Base-by-base conservation (phyloP, 2,329 filamentous ascomycete species). In the Neofusicoccum sp. region DNA sequence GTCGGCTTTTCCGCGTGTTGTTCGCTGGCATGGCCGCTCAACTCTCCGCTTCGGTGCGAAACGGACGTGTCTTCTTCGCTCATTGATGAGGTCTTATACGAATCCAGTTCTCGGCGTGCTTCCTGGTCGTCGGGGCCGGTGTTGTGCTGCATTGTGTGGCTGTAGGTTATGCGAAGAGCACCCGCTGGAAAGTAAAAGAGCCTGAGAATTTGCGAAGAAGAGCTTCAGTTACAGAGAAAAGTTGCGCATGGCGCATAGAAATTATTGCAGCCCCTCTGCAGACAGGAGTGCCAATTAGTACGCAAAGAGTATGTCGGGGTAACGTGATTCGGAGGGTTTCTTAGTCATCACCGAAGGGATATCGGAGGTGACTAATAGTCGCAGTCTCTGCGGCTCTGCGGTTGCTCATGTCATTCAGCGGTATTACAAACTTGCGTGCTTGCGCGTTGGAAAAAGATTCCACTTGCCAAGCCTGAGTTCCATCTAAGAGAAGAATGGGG, bases 291-390 rank as follows among this genome's bases (percentile, higher is more conserved):
- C 24, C 43, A 16, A 12, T 14, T 30, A 9, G 20, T 20, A 20
- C 20, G 2, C 20, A 20, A 20, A 47, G 43, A 12, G 24, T 14
- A 6, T 47, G 26, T 47, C 43, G 43, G 43, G 12, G 43, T 47
- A 47, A 47, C 43, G 43, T 47, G 43, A 47, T 47, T 47, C 43
- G 43, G 43, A 47, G 43, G 43, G 24, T 47, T 47, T 47, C 43
- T 47, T 47, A 47, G 43, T 47, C 12, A 47, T 20, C 43, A 7
- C 43, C 43, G 43, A 47, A 47, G 12, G 20, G 20, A 20, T 20
- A 20, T 20, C 20, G 20, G 20, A 20, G 20, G 20, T 20, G 20
- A 20, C 20, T 20, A 20, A 20, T 20, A 2, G 20, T 20, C 20
- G 20, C 20, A 20, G 20, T 20, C 20, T 20, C 20, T 20, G 20